Conservation (phyloP, 805 yeast species). For the Cyberlindnera veronae region DNA sequence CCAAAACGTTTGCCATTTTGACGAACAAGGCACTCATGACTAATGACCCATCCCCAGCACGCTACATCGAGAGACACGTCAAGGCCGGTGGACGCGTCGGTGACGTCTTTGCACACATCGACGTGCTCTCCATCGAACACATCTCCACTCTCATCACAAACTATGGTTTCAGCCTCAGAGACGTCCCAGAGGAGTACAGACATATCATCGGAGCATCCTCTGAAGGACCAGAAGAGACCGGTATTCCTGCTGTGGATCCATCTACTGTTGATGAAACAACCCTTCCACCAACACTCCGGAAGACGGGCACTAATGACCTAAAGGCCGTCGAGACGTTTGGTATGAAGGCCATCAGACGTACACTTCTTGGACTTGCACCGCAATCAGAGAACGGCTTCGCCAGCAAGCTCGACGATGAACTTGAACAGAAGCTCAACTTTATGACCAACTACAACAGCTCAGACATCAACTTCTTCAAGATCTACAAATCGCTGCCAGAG, state of each 20-base stretch:
- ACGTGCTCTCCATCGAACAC: conserved; percentile 48
- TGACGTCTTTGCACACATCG: conserved; percentile 33
- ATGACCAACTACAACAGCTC: conserved; percentile 22
- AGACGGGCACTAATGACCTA: conserved; percentile 45
- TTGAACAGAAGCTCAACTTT: conserved; percentile 35
- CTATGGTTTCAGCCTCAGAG: conserved; percentile 19
- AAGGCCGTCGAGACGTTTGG: conserved; percentile 74
- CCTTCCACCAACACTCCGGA: conserved; percentile 45
- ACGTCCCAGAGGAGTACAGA: conserved; percentile 35
- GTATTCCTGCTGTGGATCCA: background rate
- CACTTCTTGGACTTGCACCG: conserved; percentile 51
- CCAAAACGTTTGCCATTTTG: conserved; percentile 58
- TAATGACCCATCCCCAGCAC: conserved; percentile 20
- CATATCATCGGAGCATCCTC: conserved; percentile 20
- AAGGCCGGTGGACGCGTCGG: conserved; percentile 26
- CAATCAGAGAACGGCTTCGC: conserved; percentile 28
- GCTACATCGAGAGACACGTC: conserved; percentile 27
- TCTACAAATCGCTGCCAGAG: conserved; percentile 51
- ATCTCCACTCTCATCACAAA: conserved; percentile 30
- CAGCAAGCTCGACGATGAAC: conserved; percentile 31
- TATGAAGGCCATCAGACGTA: conserved; percentile 72
- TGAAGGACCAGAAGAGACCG: conserved; percentile 4
- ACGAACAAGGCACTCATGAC: conserved; percentile 30
- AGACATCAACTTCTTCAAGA: conserved; percentile 58
- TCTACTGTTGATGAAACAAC: conserved; percentile 18